A percentile compares a stretch with the other conserved stretches of the same genome.
Conservation (phyloP, 495 filamentous ascomycete species). For the Bryoglossum gracile region DNA sequence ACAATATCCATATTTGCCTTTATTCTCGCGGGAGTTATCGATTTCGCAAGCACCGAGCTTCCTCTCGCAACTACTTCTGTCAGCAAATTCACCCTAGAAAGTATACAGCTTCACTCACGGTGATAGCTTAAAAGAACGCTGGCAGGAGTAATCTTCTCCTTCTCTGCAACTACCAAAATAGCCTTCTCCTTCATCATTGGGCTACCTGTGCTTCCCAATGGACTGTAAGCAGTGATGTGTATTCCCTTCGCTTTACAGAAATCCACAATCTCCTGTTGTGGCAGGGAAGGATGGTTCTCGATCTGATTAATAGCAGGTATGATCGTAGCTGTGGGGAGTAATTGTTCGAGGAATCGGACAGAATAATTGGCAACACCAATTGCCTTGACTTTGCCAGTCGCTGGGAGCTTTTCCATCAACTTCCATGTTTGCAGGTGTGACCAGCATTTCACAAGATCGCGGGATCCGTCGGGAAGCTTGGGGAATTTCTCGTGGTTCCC, state of each 20-base stretch:
- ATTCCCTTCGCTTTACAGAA: slow-evolving; percentile 67
- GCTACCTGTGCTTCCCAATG: slow-evolving; percentile 70
- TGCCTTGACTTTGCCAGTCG: slow-evolving; percentile 60
- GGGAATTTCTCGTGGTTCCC: slow-evolving; percentile 71
- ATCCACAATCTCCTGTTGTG: slow-evolving; percentile 79
- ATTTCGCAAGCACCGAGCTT: slow-evolving; percentile 72
- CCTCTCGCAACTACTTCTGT: slow-evolving; percentile 50
- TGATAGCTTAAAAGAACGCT: slow-evolving; percentile 71
- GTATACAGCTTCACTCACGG: slow-evolving; percentile 31
- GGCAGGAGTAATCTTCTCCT: slow-evolving; percentile 54
- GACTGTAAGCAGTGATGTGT: slow-evolving; percentile 68
- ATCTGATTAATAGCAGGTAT: slow-evolving; percentile 86
- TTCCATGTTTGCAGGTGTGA: slow-evolving; percentile 71
- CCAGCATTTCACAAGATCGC: slow-evolving; percentile 58
- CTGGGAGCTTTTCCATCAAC: slow-evolving; percentile 66
- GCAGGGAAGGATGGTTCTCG: slow-evolving; percentile 79
- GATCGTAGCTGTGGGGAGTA: slow-evolving; percentile 57
- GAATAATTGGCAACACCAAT: slow-evolving; percentile 86
- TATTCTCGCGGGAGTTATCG: slow-evolving; percentile 66
- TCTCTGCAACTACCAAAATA: slow-evolving; percentile 62
- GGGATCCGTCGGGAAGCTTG: slow-evolving; percentile 59
- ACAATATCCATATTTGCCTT: slow-evolving; percentile 60
- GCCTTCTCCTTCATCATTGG: slow-evolving; percentile 62
- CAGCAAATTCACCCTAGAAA: slow-evolving; percentile 12
- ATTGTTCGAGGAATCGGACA: slow-evolving; percentile 60